Percentiles rank a stretch among this genome's conserved stretches.
phyloP scores from a whole-genome alignment of 345 rosid species.

The Chamaenerion angustifolium region DNA sequence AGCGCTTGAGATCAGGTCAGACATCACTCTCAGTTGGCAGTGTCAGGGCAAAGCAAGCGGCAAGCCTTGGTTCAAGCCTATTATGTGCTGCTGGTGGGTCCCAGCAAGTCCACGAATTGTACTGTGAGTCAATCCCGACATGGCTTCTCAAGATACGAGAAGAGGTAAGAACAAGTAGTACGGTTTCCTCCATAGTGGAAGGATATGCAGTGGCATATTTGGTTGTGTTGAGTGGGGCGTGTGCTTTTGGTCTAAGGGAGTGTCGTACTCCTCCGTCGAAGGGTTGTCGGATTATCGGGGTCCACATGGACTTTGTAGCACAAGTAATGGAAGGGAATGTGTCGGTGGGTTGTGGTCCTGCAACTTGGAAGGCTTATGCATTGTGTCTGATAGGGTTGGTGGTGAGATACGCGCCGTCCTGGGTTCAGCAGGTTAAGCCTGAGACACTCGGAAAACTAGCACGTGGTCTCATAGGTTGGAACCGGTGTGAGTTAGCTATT shows the following conservation, averaged over 20 bases:
- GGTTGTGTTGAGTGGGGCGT: constrained; percentile 24
- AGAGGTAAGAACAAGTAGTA: constrained; percentile 17
- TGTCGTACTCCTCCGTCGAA: constrained; percentile 12
- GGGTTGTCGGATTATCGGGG: constrained; percentile 16
- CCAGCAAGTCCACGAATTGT: constrained; percentile 31
- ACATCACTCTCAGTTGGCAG: constrained; percentile 29
- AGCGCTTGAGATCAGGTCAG: constrained; percentile 27
- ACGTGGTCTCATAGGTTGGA: constrained; percentile 36
- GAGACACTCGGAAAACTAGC: constrained; percentile 40
- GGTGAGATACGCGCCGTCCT: constrained; percentile 34
- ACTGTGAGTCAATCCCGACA: constrained; percentile 37
- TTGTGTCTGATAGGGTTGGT: constrained; percentile 32
- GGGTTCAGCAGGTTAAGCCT: constrained; percentile 33
- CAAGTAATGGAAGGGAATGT: constrained; percentile 35
- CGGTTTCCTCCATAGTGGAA: constrained; percentile 21
- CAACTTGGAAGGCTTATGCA: constrained; percentile 51
- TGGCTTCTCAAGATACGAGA: constrained; percentile 35
- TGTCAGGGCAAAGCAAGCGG: constrained; percentile 38
- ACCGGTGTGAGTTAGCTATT: constrained; percentile 39
- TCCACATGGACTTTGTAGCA: constrained; percentile 40
- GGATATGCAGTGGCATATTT: constrained; percentile 53
- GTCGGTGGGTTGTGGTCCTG: constrained; percentile 35
- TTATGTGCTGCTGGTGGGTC: constrained; percentile 33
- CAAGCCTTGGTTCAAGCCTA: constrained; percentile 46
- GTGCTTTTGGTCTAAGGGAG: constrained; percentile 23